Base-by-base conservation (phyloP, 192 early-diverging fungal species). In the Fimicolochytrium jonesii region DNA sequence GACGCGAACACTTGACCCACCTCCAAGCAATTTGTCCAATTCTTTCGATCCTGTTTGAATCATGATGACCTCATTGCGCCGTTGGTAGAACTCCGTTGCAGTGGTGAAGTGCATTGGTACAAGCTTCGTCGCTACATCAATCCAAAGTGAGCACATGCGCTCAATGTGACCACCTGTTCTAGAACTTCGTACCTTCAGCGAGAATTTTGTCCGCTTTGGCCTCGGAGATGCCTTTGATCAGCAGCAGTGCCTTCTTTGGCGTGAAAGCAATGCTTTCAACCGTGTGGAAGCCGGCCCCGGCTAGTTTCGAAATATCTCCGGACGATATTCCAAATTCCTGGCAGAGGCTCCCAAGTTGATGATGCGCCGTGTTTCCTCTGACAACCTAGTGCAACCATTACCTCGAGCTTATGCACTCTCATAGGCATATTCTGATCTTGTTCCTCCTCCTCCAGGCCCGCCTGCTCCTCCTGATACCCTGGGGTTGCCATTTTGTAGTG, bases 61-160 rank as follows among this genome's bases (percentile, higher is more conserved):
- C 54, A 76, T 79, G 39, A 97, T 76, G 46, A 92, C 79, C 59
- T 92, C 89, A 6, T 79, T 77, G 41, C 93, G 81, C 59, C 90
- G 80, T 41, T 85, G 72, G 70, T 98, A 88, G 64, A 92, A 90
- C 58, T 94, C 91, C 20, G 92, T 87, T 3, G 94, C 95, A 2
- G 95, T 94, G 13, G 90, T 91, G 68, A 98, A 98, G 6, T 92
- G 92, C 85, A 97, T 90, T 3, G 93, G 93, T 15, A 96, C 88
- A 13, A 98, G 64, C 62, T 92, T 95, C 52, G 88, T 78, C 4
- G 95, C 95, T 91, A 25, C 5, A 50, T 20, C 3, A 39, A 39
- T n/a, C n/a, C n/a, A n/a, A n/a, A n/a, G n/a, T n/a, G n/a, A n/a
- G n/a, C n/a, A n/a, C n/a, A n/a, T n/a, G n/a, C n/a, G n/a, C n/a